These are phyloP conservation scores for Drechslerella coelobrocha DNA, from an alignment of 2,329 filamentous ascomycete species.

Conservation along the genomic window DNA sequence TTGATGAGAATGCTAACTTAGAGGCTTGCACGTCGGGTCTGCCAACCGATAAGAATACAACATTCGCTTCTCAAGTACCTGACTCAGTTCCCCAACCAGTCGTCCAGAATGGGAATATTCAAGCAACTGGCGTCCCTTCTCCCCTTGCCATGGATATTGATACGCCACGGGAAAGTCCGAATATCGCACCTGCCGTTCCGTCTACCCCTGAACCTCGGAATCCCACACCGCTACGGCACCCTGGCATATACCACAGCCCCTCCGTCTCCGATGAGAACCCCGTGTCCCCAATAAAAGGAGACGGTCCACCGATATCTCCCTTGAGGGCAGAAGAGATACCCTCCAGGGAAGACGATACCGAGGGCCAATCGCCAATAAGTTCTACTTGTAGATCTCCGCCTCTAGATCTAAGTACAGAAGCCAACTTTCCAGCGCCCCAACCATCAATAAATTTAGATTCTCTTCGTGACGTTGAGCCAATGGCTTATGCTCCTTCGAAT, in stretches of 20 bases:
- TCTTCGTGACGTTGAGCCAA: slow-evolving; percentile 33
- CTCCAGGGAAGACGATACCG: not conserved
- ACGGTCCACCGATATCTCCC: slow-evolving; percentile 33
- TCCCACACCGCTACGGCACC: slow-evolving; percentile 12
- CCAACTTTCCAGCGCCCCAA: not conserved
- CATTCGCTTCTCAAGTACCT: not conserved
- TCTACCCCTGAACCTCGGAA: slow-evolving; percentile 20
- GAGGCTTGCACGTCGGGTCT: not conserved
- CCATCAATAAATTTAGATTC: slow-evolving; percentile 14
- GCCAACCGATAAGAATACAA: slow-evolving; percentile 4
- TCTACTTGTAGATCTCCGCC: not conserved
- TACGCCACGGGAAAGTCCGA: slow-evolving; percentile 28
- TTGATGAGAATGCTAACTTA: slow-evolving; percentile 1
- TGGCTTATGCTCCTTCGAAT: slow-evolving; percentile 23
- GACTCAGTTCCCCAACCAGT: not conserved
- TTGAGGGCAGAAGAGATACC: slow-evolving; percentile 30
- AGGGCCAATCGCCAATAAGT: not conserved
- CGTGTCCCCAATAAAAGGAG: slow-evolving; percentile 31
- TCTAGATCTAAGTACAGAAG: not conserved
- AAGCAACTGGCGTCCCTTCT: slow-evolving; percentile 16
- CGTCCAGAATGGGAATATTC: slow-evolving; percentile 8
- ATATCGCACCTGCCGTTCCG: slow-evolving; percentile 8
- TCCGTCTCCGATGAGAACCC: slow-evolving; percentile 42
- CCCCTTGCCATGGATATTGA: slow-evolving; percentile 49
- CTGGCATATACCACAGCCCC: slow-evolving; percentile 16